A percentile compares a stretch with the other conserved stretches of the same genome.
These are phyloP conservation scores for Podaxis sp. DNA, from an alignment of 768 basidiomycete species.

Conservation along the genomic window DNA sequence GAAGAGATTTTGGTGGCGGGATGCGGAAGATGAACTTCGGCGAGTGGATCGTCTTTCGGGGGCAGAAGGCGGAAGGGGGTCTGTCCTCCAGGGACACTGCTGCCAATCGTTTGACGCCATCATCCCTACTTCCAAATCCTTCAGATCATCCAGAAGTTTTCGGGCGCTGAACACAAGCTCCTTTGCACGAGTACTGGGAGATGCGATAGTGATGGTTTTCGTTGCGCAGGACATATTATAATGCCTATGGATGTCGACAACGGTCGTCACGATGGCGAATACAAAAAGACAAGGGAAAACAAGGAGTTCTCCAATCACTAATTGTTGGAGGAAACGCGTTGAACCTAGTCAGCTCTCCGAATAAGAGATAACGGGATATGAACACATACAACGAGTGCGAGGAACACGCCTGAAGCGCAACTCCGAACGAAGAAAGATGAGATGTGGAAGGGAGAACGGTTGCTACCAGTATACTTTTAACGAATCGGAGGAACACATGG, in stretches of 20 bases:
- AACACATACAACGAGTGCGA: conserved; percentile 7
- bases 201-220: conserved; percentile 8
- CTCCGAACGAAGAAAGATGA: conserved; percentile 1
- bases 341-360: neutral
- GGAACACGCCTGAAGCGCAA: neutral
- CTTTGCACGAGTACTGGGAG: conserved; percentile 11
- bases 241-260: neutral
- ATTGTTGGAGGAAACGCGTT: neutral
- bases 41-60: conserved; percentile 8
- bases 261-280: conserved; percentile 19
- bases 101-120: neutral
- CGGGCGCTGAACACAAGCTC: conserved; percentile 15
- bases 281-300: conserved; percentile 19
- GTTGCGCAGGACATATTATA: conserved; percentile 4
- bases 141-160: conserved; percentile 15
- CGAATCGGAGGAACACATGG: conserved; percentile 10
- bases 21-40: conserved; percentile 7
- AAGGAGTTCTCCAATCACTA: conserved; percentile 13
- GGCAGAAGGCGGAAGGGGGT: conserved; percentile 1
- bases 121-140: conserved; percentile 14
- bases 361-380: neutral
- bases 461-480: neutral
- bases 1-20: conserved; percentile 5
- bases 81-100: conserved; percentile 4
- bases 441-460: neutral